Base-by-base conservation (phyloP, 495 filamentous ascomycete species). In the Penicillium daleae region DNA sequence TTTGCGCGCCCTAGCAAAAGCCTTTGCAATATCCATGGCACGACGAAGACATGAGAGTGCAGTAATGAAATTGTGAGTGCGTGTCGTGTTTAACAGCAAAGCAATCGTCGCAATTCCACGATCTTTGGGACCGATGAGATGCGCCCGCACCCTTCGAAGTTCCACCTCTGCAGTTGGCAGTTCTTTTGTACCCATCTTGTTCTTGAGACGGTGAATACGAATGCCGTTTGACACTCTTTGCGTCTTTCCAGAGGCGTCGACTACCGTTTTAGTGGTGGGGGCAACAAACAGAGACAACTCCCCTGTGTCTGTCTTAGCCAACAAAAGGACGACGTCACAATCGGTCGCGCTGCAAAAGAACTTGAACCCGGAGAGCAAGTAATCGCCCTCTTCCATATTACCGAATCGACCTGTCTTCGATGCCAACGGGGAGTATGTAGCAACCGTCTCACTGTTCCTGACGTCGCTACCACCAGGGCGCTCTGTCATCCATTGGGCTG, bases 401-500 rank as follows among this genome's bases (percentile, higher is more conserved):
- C 50, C 65, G 55, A 59, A 58, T 17, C 46, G 57, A 31, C 57
- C 53, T 5, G 54, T 50, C 44, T 50, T 68, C 35, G 37, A 59
- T 52, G 51, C 66, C 62, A 54, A 39, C 0, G 71, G 69, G 2
- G 71, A 69, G 56, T 72, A 66, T 8, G 68, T 80, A 29, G 80
- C 90, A 49, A 80, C 66, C 2, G 89, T 92, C 68, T 92, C 89
- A 0, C 86, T 90, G 40, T 78, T 82, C 2, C 84, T 83, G 9
- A 92, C 86, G 64, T 92, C 89, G 64, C 85, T 89, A 3, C 89
- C 89, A 3, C 89, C 89, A 0, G 80, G 73, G 7, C 90, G 82
- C 65, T 92, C 89, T 0, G 90, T 92, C 90, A 92, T 92, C 90
- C 90, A 93, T 69, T 92, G 90, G 0, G 90, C 89, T 44, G 82